Evolutionary conservation across 257 asterid genomes (phyloP).

Genomic region (Parsonsia alboflavescens): DNA sequence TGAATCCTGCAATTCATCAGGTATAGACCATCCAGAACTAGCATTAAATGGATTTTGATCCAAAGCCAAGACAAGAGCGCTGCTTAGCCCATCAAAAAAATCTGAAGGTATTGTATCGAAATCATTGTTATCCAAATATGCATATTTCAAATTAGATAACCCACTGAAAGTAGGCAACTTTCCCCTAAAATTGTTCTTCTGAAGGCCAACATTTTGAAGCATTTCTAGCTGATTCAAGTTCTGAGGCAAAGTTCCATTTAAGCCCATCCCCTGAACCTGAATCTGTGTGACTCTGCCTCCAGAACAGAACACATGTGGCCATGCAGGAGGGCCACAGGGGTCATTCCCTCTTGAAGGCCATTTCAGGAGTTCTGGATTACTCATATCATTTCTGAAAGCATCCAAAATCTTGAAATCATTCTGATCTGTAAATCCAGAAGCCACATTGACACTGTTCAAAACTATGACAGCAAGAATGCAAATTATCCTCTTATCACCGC

Average conservation of each 20-base stretch:
- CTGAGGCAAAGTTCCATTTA: conserved; percentile 66
- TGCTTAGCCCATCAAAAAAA: conserved; percentile 61
- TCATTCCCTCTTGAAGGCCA: conserved; percentile 67
- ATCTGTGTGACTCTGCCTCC: conserved; percentile 69
- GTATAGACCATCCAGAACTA: conserved; percentile 63
- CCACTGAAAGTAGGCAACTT: conserved; percentile 63
- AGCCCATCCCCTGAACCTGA: conserved; percentile 66
- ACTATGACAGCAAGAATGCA: conserved; percentile 27
- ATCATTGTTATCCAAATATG: conserved; percentile 52
- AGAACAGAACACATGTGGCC: conserved; percentile 71
- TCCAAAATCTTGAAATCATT: conserved; percentile 59
- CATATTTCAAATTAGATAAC: conserved; percentile 54
- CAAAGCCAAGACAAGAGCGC: conserved; percentile 52
- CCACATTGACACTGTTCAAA: conserved; percentile 27
- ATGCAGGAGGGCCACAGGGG: conserved; percentile 81
- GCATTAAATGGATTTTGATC: conserved; percentile 65
- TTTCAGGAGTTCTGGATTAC: conserved; percentile 56
- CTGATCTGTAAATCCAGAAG: conserved; percentile 39
- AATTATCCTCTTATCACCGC: conserved; percentile 19
- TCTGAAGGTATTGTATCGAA: conserved; percentile 63
- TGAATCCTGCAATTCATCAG: conserved; percentile 46
- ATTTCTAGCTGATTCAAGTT: conserved; percentile 50
- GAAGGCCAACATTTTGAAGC: conserved; percentile 67
- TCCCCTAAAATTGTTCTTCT: conserved; percentile 56
- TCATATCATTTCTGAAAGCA: conserved; percentile 54